A percentile compares a stretch with the other conserved stretches of the same genome.
These are phyloP conservation scores for Kazachstania psychrophila DNA, from an alignment of 805 yeast genomes.

Conservation along the genomic window DNA sequence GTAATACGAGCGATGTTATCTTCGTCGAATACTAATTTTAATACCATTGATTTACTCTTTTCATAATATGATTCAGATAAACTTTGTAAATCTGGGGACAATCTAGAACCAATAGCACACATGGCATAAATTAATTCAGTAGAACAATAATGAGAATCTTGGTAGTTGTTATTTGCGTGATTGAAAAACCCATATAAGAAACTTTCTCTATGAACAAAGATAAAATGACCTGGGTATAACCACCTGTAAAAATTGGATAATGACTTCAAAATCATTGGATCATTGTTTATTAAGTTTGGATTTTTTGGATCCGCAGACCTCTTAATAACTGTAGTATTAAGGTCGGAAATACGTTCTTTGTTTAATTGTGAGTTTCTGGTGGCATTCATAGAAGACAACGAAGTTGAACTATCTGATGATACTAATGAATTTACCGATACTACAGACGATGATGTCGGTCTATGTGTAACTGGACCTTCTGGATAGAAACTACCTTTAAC, in stretches of 20 bases:
- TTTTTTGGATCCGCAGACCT: constrained; percentile 13
- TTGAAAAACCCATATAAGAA: constrained; percentile 52
- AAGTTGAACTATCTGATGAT: constrained; percentile 8
- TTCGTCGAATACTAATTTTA: constrained; percentile 32
- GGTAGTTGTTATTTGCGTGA: constrained; percentile 37
- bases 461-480: constrained; percentile 26
- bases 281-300: constrained; percentile 20
- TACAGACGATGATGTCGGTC: constrained; percentile 10
- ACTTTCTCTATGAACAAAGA: constrained; percentile 56
- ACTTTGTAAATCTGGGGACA: constrained; percentile 36
- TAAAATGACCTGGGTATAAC: constrained; percentile 56
- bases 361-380: background rate
- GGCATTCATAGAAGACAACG: background rate
- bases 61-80: constrained; percentile 39
- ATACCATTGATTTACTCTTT: constrained; percentile 36
- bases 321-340: constrained; percentile 28
- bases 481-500: constrained; percentile 29
- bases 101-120: constrained; percentile 49
- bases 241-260: constrained; percentile 44
- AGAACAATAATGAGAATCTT: constrained; percentile 43
- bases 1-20: constrained; percentile 38
- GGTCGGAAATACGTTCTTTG: constrained; percentile 26
- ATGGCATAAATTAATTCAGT: constrained; percentile 44
- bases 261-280: constrained; percentile 23
- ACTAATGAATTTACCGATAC: constrained; percentile 10